Conservation (phyloP, 2,329 filamentous ascomycete genomes). For the Xylariales sp. region DNA sequence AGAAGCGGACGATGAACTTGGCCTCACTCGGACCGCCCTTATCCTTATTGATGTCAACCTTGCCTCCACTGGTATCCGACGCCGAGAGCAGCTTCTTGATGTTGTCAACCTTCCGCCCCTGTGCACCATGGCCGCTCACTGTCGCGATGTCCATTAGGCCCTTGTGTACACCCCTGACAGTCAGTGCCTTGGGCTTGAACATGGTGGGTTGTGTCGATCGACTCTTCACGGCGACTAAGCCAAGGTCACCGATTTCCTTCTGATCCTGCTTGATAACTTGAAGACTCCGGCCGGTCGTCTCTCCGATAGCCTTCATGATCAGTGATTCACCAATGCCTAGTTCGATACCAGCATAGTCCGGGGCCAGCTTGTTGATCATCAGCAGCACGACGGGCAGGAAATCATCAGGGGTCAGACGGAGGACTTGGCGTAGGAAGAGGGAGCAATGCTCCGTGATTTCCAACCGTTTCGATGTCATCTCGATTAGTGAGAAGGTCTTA, state of each 20-base stretch:
- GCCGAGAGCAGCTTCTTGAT: constrained; percentile 97
- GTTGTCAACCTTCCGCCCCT: constrained; percentile 82
- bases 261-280: constrained; percentile 92
- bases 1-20: constrained; percentile 86
- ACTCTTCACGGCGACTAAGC: constrained; percentile 91
- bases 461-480: constrained; percentile 89
- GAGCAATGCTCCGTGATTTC: constrained; percentile 87
- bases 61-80: constrained; percentile 70
- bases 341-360: constrained; percentile 94
- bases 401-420: constrained; percentile 83
- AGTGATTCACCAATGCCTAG: constrained; percentile 97
- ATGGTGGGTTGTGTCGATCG: constrained; percentile 93
- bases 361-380: constrained; percentile 97
- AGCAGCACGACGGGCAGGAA: constrained; percentile 83
- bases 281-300: constrained; percentile 83
- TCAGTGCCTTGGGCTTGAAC: constrained; percentile 94
- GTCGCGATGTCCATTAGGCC: constrained; percentile 86
- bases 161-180: constrained; percentile 80
- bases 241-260: constrained; percentile 92
- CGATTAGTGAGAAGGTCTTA: constrained; percentile 88
- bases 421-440: constrained; percentile 87
- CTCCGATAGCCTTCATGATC: constrained; percentile 98
- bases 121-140: constrained; percentile 78
- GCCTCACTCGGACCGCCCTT: constrained; percentile 93
- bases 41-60: constrained; percentile 85